Evolutionary conservation across 208 protist genomes (phyloP).

Genomic region (Leishmania major): DNA sequence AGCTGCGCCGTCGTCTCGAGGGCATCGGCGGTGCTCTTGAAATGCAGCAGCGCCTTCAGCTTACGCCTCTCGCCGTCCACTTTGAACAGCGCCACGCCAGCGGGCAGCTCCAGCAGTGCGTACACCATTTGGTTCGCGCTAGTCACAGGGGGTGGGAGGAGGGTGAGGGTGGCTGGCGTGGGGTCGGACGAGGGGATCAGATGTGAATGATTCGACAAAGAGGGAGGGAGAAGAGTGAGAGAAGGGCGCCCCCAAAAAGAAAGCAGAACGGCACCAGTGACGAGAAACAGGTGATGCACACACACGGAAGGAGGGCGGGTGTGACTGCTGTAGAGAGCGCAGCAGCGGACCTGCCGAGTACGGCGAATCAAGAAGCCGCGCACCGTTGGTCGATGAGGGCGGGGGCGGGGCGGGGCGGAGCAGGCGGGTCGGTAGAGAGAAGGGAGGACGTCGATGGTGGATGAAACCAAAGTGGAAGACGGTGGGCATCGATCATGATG

Average conservation of each 20-base stretch:
- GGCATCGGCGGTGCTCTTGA: conserved; percentile 97
- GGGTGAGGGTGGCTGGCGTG: background rate
- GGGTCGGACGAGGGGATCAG: background rate
- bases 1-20: conserved; percentile 96
- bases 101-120: conserved; percentile 98
- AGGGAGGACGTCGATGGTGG: background rate
- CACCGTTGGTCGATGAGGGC: background rate
- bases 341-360: conserved; percentile 14
- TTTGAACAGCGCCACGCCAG: conserved; percentile 99
- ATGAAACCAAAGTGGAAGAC: conserved; percentile 8
- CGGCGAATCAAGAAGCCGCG: background rate
- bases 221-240: background rate
- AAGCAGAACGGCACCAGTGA: background rate
- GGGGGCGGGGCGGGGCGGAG: background rate
- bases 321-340: conserved; percentile 5
- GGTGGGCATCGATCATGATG: conserved; percentile 3
- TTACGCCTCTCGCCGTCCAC: conserved; percentile 93
- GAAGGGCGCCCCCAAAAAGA: background rate
- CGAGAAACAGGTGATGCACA: background rate
- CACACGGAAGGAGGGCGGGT: background rate
- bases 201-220: background rate
- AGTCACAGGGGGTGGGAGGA: background rate
- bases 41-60: conserved; percentile 93
- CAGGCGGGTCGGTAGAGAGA: background rate
- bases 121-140: conserved; percentile 90